phyloP scores from a whole-genome alignment of 2,329 filamentous ascomycete species.

The Aplosporella prunicola region DNA sequence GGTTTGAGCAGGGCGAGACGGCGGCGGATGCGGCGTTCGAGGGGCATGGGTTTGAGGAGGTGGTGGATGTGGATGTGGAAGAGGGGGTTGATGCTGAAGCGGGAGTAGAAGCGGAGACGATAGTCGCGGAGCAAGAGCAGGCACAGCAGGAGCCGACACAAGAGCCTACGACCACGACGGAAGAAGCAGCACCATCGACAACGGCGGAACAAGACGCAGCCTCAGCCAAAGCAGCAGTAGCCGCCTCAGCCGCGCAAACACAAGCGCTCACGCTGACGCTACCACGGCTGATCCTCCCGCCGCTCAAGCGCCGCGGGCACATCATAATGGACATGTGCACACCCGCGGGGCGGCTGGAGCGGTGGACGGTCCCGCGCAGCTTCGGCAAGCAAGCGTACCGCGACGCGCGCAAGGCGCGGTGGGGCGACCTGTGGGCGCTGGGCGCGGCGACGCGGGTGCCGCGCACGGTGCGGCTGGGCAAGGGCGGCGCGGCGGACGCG shows the following conservation, averaged over 20 bases:
- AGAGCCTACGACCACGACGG: not conserved
- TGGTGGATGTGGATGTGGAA: constrained; percentile 10
- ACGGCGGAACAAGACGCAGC: constrained; percentile 4
- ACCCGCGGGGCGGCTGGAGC: constrained; percentile 71
- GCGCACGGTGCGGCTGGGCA: constrained; percentile 53
- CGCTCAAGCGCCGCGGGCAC: constrained; percentile 81
- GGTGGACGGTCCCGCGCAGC: constrained; percentile 82
- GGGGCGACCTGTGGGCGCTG: constrained; percentile 93
- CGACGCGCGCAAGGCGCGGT: constrained; percentile 79
- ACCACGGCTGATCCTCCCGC: constrained; percentile 67
- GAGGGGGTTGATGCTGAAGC: not conserved
- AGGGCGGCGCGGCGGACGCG: constrained; percentile 26
- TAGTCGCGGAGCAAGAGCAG: not conserved
- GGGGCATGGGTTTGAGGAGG: constrained; percentile 47
- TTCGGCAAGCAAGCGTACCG: constrained; percentile 77
- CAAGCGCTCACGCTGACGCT: constrained; percentile 51
- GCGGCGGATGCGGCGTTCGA: constrained; percentile 59
- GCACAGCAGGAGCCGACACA: not conserved
- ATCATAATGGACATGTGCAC: constrained; percentile 89
- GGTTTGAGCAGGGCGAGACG: constrained; percentile 41
- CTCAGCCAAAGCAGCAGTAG: constrained; percentile 26
- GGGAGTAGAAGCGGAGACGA: constrained; percentile 13
- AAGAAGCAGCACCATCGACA: not conserved
- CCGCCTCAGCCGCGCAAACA: constrained; percentile 15
- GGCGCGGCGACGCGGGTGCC: constrained; percentile 76